These are phyloP conservation scores for Pezicula radicicola DNA, from an alignment of 2,329 filamentous ascomycete species.

Conservation along the genomic window DNA sequence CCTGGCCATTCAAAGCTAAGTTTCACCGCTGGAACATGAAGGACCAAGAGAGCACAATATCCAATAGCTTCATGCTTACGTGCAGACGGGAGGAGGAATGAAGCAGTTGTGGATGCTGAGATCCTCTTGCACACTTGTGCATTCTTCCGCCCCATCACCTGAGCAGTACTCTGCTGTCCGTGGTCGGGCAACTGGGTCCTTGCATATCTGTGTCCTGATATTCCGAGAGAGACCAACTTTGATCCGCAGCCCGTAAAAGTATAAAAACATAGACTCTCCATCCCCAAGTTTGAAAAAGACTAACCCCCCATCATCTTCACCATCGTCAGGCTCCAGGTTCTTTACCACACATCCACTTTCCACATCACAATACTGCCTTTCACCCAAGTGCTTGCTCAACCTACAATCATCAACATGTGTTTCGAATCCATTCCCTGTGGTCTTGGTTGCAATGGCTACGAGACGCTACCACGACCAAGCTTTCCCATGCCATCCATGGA, in stretches of 20 bases:
- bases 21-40: slow-evolving; percentile 7
- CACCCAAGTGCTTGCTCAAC: background rate
- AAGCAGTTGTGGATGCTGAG: slow-evolving; percentile 7
- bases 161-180: slow-evolving; percentile 4
- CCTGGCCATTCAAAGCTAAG: slow-evolving; percentile 2
- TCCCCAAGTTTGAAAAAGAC: background rate
- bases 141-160: slow-evolving; percentile 8
- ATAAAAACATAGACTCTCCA: slow-evolving; percentile 7
- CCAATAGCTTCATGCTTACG: slow-evolving; percentile 8
- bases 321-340: background rate
- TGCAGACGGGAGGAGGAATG: slow-evolving; percentile 8
- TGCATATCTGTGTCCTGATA: background rate
- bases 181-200: slow-evolving; percentile 3
- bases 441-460: background rate
- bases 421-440: background rate
- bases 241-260: slow-evolving; percentile 2
- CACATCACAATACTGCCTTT: background rate
- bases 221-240: background rate
- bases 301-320: background rate
- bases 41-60: background rate
- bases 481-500: background rate
- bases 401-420: background rate
- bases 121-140: slow-evolving; percentile 4
- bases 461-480: background rate
- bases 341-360: slow-evolving; percentile 1